Evolutionary conservation across 192 early-diverging fungal species (phyloP).

Genomic region (Coemansia sp.): DNA sequence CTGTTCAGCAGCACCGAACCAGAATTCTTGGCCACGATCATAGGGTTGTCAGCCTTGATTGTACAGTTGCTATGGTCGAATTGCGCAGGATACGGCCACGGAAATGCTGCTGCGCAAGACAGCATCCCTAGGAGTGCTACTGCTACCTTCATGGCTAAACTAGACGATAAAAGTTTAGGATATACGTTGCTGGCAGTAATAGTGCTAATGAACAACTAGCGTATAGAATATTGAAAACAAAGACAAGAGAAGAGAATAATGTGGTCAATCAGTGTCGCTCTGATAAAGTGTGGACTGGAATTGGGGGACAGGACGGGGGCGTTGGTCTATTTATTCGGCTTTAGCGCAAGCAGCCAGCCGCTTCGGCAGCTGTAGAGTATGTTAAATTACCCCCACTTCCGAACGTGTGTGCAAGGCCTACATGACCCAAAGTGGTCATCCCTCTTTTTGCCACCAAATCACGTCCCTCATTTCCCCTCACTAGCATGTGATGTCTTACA

Average conservation of each 20-base stretch:
- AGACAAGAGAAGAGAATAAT: not conserved
- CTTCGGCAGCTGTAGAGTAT: not conserved
- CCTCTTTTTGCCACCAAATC: not conserved
- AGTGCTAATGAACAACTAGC: not conserved
- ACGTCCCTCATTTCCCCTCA: constrained; percentile 1
- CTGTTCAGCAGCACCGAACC: constrained; percentile 49
- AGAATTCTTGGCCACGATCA: constrained; percentile 50
- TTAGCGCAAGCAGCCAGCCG: not conserved
- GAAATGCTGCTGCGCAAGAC: constrained; percentile 21
- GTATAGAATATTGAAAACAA: not conserved
- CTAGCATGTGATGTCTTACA: not conserved
- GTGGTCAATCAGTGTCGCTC: not conserved
- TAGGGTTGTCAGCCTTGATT: constrained; percentile 32
- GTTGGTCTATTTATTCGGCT: not conserved
- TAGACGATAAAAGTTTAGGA: not conserved
- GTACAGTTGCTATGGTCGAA: constrained; percentile 33
- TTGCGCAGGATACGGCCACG: constrained; percentile 50
- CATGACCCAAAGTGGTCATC: not conserved
- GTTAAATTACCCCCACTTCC: constrained; percentile 9
- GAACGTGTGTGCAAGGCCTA: not conserved
- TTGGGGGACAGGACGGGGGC: not conserved
- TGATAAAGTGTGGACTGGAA: not conserved
- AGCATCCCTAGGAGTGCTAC: constrained; percentile 25
- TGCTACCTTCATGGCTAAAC: constrained; percentile 16
- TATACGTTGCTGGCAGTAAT: not conserved